Evolutionary conservation across 2,329 filamentous ascomycete species (phyloP).

Genomic region (Colletotrichum scovillei): DNA sequence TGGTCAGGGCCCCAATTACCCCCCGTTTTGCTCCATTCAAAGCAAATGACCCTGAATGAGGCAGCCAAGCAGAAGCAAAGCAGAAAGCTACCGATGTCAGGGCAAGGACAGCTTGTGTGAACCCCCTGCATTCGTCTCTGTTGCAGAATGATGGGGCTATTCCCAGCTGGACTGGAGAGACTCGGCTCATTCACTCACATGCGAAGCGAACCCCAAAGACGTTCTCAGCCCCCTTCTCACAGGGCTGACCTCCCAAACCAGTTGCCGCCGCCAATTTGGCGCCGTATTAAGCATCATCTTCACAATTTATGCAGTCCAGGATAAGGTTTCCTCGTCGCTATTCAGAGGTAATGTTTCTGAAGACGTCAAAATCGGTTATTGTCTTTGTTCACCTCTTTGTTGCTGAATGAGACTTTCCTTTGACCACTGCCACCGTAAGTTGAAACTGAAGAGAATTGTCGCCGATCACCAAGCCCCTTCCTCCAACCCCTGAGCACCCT

Average conservation of each 20-base stretch:
- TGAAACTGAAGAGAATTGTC: not conserved
- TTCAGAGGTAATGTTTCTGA: not conserved
- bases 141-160: slow-evolving; percentile 32
- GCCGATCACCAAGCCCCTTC: slow-evolving; percentile 6
- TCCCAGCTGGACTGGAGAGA: slow-evolving; percentile 7
- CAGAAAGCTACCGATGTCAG: slow-evolving; percentile 7
- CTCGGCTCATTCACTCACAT: not conserved
- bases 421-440: not conserved
- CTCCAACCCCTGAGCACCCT: slow-evolving; percentile 19
- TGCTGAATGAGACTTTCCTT: not conserved
- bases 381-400: slow-evolving; percentile 15
- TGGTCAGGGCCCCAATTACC: slow-evolving; percentile 16
- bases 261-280: slow-evolving; percentile 25
- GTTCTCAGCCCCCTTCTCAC: slow-evolving; percentile 9
- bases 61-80: slow-evolving; percentile 30
- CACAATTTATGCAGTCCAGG: slow-evolving; percentile 21
- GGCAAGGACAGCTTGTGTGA: slow-evolving; percentile 13
- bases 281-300: slow-evolving; percentile 27
- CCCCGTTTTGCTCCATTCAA: slow-evolving; percentile 24
- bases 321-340: not conserved
- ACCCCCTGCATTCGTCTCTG: slow-evolving; percentile 35
- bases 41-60: slow-evolving; percentile 33
- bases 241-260: slow-evolving; percentile 25
- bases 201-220: not conserved
- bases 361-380: not conserved